Conservation (phyloP, 495 filamentous ascomycete species). For the Penicillium lagena region DNA sequence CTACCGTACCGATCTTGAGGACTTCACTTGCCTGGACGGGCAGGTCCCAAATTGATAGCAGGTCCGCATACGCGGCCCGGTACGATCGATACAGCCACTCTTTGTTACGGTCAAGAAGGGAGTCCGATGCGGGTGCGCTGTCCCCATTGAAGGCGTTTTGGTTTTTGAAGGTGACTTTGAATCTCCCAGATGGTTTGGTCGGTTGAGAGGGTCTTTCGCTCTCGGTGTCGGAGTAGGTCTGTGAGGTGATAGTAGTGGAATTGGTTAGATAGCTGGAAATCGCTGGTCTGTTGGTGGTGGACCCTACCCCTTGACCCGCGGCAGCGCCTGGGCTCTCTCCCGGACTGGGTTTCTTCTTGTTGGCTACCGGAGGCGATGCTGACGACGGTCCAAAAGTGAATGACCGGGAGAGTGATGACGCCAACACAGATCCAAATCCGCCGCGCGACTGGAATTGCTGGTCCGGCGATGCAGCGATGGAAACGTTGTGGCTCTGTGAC, state of each 20-base stretch:
- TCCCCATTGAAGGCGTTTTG: conserved; percentile 73
- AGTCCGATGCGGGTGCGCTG: conserved; percentile 51
- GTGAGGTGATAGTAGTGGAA: conserved; percentile 20
- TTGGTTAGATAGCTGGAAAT: conserved; percentile 25
- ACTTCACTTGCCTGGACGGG: conserved; percentile 71
- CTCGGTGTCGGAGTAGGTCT: conserved; percentile 40
- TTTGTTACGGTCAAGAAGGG: conserved; percentile 62
- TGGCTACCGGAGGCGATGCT: conserved; percentile 52
- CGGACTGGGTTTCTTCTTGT: conserved; percentile 59
- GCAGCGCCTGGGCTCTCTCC: conserved; percentile 59
- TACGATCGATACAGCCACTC: conserved; percentile 60
- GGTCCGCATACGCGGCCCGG: conserved; percentile 71
- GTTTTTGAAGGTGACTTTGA: conserved; percentile 67
- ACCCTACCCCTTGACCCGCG: conserved; percentile 58
- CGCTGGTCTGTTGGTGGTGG: conserved; percentile 35
- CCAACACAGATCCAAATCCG: conserved; percentile 52
- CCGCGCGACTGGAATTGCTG: conserved; percentile 40
- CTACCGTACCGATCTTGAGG: conserved; percentile 57
- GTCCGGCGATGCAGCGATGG: conserved; percentile 62
- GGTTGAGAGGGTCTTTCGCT: conserved; percentile 27
- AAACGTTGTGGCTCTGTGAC: conserved; percentile 49
- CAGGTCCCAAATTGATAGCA: conserved; percentile 77
- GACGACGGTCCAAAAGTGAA: conserved; percentile 61
- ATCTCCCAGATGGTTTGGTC: conserved; percentile 25
- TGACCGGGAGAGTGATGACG: conserved; percentile 65